Evolutionary conservation across 2,329 filamentous ascomycete genomes (phyloP).

Genomic region (Endocalyx cinctus): DNA sequence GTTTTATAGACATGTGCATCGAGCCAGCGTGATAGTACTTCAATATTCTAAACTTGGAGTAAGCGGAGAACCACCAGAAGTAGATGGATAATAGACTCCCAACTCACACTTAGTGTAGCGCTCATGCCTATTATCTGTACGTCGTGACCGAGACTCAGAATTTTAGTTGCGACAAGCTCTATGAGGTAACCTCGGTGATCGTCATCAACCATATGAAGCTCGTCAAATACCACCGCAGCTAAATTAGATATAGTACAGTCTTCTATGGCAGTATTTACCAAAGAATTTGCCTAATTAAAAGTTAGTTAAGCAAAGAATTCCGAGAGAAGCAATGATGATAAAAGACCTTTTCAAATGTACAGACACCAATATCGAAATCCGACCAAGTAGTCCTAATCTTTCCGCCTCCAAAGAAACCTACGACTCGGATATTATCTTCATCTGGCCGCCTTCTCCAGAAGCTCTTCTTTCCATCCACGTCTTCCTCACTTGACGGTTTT

Average conservation of each 20-base stretch:
- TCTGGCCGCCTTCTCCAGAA: conserved; percentile 52
- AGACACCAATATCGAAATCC: conserved; percentile 73
- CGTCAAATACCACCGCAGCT: conserved; percentile 66
- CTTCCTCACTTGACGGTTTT: conserved; percentile 27
- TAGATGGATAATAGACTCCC: background rate
- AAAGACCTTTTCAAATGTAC: conserved; percentile 70
- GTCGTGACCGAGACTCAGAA: conserved; percentile 61
- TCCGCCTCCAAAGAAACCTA: conserved; percentile 71
- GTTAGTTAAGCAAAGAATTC: conserved; percentile 16
- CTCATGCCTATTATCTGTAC: conserved; percentile 77
- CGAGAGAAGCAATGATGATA: background rate
- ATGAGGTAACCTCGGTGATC: conserved; percentile 70
- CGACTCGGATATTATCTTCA: conserved; percentile 58
- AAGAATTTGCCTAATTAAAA: conserved; percentile 58
- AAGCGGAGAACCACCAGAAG: conserved; percentile 2
- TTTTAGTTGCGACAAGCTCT: conserved; percentile 69
- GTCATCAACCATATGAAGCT: conserved; percentile 79
- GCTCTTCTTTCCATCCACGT: conserved; percentile 29
- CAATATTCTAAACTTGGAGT: conserved; percentile 53
- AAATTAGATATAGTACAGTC: conserved; percentile 63
- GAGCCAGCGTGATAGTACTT: conserved; percentile 65
- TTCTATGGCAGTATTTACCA: conserved; percentile 69
- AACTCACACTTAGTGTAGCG: conserved; percentile 64
- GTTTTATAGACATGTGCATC: conserved; percentile 68
- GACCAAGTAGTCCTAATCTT: conserved; percentile 63